phyloP scores from a whole-genome alignment of 306 rosid genomes.

The Prinsepia uniflora region DNA sequence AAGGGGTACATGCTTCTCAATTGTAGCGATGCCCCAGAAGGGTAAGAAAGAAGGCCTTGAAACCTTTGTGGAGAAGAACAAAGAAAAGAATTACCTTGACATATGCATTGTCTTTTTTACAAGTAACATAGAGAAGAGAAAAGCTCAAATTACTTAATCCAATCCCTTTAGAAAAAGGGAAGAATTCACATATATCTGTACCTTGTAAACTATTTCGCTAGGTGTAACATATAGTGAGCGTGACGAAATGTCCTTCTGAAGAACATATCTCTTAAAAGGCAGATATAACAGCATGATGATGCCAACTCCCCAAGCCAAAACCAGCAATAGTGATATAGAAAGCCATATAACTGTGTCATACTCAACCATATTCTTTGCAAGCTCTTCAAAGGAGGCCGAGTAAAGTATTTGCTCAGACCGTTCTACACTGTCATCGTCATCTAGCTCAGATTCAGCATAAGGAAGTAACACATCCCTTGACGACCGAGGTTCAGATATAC shows the following conservation, averaged over 20 bases:
- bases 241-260: slow-evolving; percentile 65
- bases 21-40: slow-evolving; percentile 54
- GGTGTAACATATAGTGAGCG: slow-evolving; percentile 78
- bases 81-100: slow-evolving; percentile 3
- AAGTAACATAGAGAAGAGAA: neutral
- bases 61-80: slow-evolving; percentile 40
- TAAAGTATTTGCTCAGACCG: slow-evolving; percentile 53
- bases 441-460: slow-evolving; percentile 43
- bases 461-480: slow-evolving; percentile 47
- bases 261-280: slow-evolving; percentile 67
- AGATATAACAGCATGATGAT: slow-evolving; percentile 81
- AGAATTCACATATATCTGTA: slow-evolving; percentile 15
- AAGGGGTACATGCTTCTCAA: slow-evolving; percentile 74
- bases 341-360: slow-evolving; percentile 85
- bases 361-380: slow-evolving; percentile 49
- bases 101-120: neutral
- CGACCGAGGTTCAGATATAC: slow-evolving; percentile 48
- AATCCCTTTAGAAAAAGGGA: neutral
- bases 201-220: slow-evolving; percentile 79
- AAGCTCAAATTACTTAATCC: neutral
- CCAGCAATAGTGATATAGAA: slow-evolving; percentile 71
- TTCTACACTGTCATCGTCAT: slow-evolving; percentile 46
- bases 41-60: slow-evolving; percentile 91
- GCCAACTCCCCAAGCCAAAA: slow-evolving; percentile 93
- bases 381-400: slow-evolving; percentile 77